These are phyloP conservation scores for Solanum chacoense DNA, from an alignment of 305 asterid species.

Conservation along the genomic window DNA sequence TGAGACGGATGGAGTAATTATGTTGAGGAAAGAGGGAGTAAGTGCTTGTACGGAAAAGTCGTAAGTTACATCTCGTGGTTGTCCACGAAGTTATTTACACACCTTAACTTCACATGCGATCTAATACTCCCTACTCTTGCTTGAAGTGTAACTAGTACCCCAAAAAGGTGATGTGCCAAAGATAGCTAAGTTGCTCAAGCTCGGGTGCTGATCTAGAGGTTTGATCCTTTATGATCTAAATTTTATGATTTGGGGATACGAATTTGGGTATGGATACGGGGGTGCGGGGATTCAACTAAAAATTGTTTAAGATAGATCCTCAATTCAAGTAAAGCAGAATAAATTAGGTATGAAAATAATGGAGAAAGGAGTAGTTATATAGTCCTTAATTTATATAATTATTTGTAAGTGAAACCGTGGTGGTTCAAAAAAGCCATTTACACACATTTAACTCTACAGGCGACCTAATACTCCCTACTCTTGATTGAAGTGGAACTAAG, in stretches of 20 bases:
- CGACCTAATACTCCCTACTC: neutral
- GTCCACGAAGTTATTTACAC: neutral
- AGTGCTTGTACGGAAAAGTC: neutral
- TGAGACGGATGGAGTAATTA: neutral
- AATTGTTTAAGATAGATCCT: neutral
- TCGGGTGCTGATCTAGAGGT: neutral
- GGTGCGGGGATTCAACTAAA: neutral
- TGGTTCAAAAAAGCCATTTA: neutral
- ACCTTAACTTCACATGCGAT: neutral
- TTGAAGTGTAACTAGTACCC: neutral
- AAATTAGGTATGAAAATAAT: neutral
- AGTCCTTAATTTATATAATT: neutral
- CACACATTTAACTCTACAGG: neutral
- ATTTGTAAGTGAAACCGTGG: neutral
- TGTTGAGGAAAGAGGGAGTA: neutral
- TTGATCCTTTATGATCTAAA: neutral
- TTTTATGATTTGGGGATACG: neutral
- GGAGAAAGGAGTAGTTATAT: neutral
- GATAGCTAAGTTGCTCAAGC: neutral
- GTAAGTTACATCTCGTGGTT: neutral
- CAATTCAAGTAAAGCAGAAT: neutral
- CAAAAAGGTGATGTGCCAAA: neutral
- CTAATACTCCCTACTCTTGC: neutral
- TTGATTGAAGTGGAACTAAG: neutral
- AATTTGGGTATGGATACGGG: neutral